Evolutionary conservation across 202 grass and related monocot genomes (phyloP).

Genomic region (Elaeis oleifera): DNA sequence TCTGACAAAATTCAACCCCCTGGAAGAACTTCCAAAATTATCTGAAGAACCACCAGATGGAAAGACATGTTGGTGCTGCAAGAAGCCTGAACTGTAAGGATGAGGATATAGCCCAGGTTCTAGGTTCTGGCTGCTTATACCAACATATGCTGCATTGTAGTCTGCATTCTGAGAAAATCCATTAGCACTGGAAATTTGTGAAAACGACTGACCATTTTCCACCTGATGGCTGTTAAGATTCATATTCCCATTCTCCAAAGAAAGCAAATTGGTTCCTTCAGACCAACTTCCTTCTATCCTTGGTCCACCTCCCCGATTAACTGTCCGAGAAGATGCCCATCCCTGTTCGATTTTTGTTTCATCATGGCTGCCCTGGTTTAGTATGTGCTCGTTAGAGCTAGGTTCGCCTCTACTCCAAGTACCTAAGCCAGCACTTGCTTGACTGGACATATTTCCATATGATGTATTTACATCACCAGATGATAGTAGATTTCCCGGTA

Average conservation of each 20-base stretch:
- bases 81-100: conserved; percentile 42
- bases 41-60: conserved; percentile 35
- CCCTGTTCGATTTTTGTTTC: conserved; percentile 38
- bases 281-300: conserved; percentile 46
- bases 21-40: conserved; percentile 29
- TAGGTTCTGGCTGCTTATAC: conserved; percentile 22
- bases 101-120: conserved; percentile 41
- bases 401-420: conserved; percentile 52
- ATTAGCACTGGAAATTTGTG: conserved; percentile 38
- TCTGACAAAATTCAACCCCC: conserved; percentile 42
- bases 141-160: conserved; percentile 25
- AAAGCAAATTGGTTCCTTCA: conserved; percentile 37
- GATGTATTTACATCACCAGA: conserved; percentile 19
- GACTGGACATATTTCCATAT: conserved; percentile 30
- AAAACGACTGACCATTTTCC: conserved; percentile 18
- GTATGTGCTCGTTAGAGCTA: conserved; percentile 32
- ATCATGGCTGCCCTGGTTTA: conserved; percentile 32
- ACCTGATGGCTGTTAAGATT: conserved; percentile 33
- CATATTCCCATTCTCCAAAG: conserved; percentile 47
- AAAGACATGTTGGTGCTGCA: conserved; percentile 27
- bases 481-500: conserved; percentile 35
- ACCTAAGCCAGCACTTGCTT: conserved; percentile 36
- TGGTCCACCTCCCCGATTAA: conserved; percentile 29
- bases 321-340: conserved; percentile 1
- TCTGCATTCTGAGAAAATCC: conserved; percentile 26